Base-by-base conservation (phyloP, 129 eudicot species). In the Lactuca sativa region DNA sequence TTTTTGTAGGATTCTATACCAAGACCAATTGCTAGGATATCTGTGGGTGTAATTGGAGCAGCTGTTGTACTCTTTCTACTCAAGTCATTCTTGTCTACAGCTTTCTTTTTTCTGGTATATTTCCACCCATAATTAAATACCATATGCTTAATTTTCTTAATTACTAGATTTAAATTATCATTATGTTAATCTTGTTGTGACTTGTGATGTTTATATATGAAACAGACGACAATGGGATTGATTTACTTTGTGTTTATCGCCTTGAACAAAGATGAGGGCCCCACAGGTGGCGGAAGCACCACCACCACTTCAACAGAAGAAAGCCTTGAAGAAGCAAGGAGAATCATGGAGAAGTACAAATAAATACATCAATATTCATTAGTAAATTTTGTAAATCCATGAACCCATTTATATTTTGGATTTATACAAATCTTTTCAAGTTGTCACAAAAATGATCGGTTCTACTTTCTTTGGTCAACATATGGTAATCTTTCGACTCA, bases 331-430 rank as follows among this genome's bases (percentile, higher is more conserved):
- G 96, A 92, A 84, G 97, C 96, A 36, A 88, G 86, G 78, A 88
- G 88, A 84, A 92, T 92, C 60, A 92, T 89, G 92, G 96, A 92
- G 5, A 92, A 92, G 78, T 92, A 89, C 85, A 92, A 92, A 75
- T 89, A 84, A 61, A 57, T 41, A 25, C 10, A 34, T 61, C 6
- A 72, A 12, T 7, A 51, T 52, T 72, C 31, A 51, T n/a, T 58
- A 33, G 73, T 77, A 77, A 68, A 36, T 65, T 48, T 58, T 66
- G 74, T 66, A 59, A 41, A 55, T 56, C 53, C 62, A 14, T 44
- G 47, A 51, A 67, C 32, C 57, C 37, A 6, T 59, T 59, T 59
- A 25, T 57, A 34, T 14, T 15, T 14, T 64, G 49, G 32, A 56
- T 34, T 11, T n/a, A 62, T 41, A 41, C 13, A 0, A 36, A 31